These are phyloP conservation scores for Elsinoe australis DNA, from an alignment of 2,329 filamentous ascomycete genomes.

Conservation along the genomic window DNA sequence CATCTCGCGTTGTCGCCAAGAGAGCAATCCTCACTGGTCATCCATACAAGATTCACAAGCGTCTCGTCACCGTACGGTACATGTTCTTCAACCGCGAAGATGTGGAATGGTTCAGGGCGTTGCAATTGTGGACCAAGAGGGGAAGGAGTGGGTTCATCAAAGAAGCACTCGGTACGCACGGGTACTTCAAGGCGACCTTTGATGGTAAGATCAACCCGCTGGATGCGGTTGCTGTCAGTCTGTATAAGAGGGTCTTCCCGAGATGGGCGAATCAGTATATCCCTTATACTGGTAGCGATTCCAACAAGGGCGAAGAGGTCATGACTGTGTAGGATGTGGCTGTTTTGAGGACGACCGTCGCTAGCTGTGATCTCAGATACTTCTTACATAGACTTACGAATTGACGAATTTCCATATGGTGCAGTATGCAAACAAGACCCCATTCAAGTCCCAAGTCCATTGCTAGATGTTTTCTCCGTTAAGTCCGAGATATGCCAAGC, in stretches of 20 bases:
- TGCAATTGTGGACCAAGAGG: conserved; percentile 88
- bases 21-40: conserved; percentile 90
- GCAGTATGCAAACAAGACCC: too few species aligned
- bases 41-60: conserved; percentile 98
- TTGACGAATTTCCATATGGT: too few species aligned
- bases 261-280: conserved; percentile 49
- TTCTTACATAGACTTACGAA: too few species aligned
- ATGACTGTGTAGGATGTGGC: too few species aligned
- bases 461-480: conserved; percentile 3
- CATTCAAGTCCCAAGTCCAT: too few species aligned
- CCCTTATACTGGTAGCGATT: background rate
- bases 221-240: conserved; percentile 81
- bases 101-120: conserved; percentile 93
- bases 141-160: conserved; percentile 88
- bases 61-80: conserved; percentile 91
- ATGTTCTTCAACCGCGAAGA: conserved; percentile 99
- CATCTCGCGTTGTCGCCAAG: conserved; percentile 78
- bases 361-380: too few species aligned
- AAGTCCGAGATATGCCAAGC: conserved; percentile 14
- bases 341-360: too few species aligned
- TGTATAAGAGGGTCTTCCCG: conserved; percentile 54
- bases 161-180: conserved; percentile 89
- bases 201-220: conserved; percentile 93
- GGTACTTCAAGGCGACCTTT: conserved; percentile 99
- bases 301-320: background rate